phyloP scores from a whole-genome alignment of 148 eudicot genomes.

The Heliosperma pusillum region DNA sequence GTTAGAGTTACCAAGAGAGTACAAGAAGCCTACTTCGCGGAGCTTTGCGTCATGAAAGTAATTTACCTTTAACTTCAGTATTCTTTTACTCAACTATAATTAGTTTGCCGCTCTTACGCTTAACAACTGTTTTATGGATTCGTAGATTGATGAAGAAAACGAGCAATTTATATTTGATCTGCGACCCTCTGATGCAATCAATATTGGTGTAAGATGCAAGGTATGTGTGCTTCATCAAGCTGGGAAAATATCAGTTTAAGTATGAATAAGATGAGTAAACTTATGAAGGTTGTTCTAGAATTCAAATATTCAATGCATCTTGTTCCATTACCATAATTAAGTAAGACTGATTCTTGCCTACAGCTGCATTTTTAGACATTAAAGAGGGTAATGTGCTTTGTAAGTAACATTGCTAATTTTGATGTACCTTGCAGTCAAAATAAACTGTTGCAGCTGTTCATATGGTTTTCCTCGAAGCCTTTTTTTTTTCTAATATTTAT shows the following conservation, averaged over 20 bases:
- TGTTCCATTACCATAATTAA: neutral
- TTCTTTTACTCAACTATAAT: neutral
- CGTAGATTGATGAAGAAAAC: slow-evolving; percentile 60
- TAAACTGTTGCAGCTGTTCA: neutral
- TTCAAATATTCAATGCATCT: neutral
- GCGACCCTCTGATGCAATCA: slow-evolving; percentile 95
- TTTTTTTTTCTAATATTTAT: neutral
- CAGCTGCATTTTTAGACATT: neutral
- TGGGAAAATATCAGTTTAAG: no score
- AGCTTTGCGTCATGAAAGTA: slow-evolving; percentile 69
- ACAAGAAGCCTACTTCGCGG: slow-evolving; percentile 87
- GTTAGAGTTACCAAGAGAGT: slow-evolving; percentile 90
- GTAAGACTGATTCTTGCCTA: neutral
- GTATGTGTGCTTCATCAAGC: slow-evolving; percentile 31
- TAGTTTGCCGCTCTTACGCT: neutral
- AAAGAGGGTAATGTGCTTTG: neutral
- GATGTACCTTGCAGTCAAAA: neutral
- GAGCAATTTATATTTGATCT: slow-evolving; percentile 65
- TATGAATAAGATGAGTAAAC: neutral
- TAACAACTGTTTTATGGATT: slow-evolving; percentile 7
- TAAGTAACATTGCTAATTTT: neutral
- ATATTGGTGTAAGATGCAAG: slow-evolving; percentile 94
- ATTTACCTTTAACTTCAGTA: neutral
- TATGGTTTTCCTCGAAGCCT: neutral
- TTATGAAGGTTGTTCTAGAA: neutral